These are phyloP conservation scores for Naganishia sp. DNA, from an alignment of 1,284 basidiomycete species.

Conservation along the genomic window DNA sequence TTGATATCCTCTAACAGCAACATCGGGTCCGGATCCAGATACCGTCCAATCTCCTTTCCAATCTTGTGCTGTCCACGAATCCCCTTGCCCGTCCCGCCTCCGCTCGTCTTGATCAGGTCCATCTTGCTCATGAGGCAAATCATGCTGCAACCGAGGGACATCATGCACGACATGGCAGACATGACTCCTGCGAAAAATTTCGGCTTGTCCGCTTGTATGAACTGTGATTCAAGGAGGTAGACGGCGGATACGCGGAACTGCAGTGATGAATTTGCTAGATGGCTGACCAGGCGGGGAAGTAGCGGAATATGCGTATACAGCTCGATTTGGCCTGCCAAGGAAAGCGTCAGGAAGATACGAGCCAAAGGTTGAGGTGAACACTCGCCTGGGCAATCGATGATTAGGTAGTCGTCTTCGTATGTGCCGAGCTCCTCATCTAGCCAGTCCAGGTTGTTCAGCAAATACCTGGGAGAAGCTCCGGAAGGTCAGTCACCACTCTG, in stretches of 20 bases:
- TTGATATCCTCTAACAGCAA: conserved; percentile 72
- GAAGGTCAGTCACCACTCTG: neutral
- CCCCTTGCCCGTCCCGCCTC: conserved; percentile 69
- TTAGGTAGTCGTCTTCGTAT: conserved; percentile 94
- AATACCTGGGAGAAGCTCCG: conserved; percentile 64
- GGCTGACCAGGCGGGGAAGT: conserved; percentile 79
- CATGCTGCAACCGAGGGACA: conserved; percentile 94
- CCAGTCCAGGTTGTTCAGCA: conserved; percentile 98
- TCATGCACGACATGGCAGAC: conserved; percentile 98
- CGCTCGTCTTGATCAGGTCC: conserved; percentile 80
- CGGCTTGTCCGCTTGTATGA: conserved; percentile 91
- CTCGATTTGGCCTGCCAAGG: conserved; percentile 83
- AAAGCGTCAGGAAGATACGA: too few relatives aligned
- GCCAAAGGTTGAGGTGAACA: conserved; percentile 21
- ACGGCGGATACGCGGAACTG: conserved; percentile 78
- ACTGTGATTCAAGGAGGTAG: conserved; percentile 96
- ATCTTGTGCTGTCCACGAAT: conserved; percentile 66
- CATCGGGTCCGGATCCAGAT: conserved; percentile 94
- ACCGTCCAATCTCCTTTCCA: conserved; percentile 55
- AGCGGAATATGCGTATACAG: conserved; percentile 98
- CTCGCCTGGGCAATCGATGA: conserved; percentile 95
- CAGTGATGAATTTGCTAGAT: conserved; percentile 61
- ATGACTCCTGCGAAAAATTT: conserved; percentile 99
- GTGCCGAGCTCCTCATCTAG: conserved; percentile 94
- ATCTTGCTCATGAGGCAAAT: conserved; percentile 99